These are phyloP conservation scores for Proliferodiscus dingleyae DNA, from an alignment of 2,329 filamentous ascomycete species.

Conservation along the genomic window DNA sequence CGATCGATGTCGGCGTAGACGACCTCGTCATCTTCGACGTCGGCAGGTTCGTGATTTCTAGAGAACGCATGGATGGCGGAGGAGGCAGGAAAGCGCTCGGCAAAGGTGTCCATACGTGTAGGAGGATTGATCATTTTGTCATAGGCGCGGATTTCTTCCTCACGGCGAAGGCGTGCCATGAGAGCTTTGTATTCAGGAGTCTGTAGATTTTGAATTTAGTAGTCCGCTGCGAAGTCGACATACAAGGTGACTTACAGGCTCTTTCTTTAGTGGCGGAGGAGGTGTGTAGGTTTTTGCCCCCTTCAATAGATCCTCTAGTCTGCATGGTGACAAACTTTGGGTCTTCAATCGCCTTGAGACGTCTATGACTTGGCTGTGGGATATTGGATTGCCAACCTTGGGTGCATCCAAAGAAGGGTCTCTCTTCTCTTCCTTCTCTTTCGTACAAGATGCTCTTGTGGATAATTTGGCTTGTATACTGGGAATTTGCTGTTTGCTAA, in stretches of 20 bases:
- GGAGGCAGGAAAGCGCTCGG: slow-evolving; percentile 51
- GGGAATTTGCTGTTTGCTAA: too few species aligned
- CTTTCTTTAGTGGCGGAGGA: slow-evolving; percentile 74
- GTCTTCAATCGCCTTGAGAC: slow-evolving; percentile 51
- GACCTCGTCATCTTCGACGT: slow-evolving; percentile 54
- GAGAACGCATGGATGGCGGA: slow-evolving; percentile 51
- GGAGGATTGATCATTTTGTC: slow-evolving; percentile 69
- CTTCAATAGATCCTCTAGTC: slow-evolving; percentile 65
- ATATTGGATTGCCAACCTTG: slow-evolving; percentile 60
- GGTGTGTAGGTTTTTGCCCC: slow-evolving; percentile 69
- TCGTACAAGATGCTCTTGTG: too few species aligned
- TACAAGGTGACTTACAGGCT: slow-evolving; percentile 54
- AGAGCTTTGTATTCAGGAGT: slow-evolving; percentile 78
- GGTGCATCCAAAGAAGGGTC: slow-evolving; percentile 45
- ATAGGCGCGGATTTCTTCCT: slow-evolving; percentile 80
- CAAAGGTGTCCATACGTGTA: slow-evolving; percentile 51
- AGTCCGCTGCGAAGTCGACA: too few species aligned
- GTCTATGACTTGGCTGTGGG: slow-evolving; percentile 63
- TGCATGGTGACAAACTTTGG: slow-evolving; percentile 34
- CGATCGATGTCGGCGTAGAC: slow-evolving; percentile 70
- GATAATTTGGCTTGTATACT: too few species aligned
- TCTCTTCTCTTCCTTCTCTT: background rate
- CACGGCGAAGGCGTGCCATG: slow-evolving; percentile 77
- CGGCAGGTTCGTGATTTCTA: slow-evolving; percentile 41
- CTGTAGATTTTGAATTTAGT: too few species aligned